phyloP scores from a whole-genome alignment of 371 early-diverging fungal species.

The Apophysomyces trapeziformis region DNA sequence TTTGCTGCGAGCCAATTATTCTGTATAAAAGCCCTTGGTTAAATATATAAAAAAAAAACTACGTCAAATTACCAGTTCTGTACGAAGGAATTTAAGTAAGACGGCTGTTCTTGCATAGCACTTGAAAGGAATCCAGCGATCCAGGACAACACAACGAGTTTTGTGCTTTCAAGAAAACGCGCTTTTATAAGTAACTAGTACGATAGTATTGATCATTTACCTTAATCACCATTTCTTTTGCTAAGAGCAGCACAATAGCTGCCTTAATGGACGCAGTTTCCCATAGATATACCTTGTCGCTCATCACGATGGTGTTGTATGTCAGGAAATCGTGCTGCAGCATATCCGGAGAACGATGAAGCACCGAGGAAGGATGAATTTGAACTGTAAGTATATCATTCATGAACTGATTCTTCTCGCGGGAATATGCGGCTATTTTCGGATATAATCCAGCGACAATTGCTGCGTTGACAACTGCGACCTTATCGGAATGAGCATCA shows the following conservation, averaged over 20 bases:
- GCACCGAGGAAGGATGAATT: conserved; percentile 68
- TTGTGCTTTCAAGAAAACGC: conserved; percentile 53
- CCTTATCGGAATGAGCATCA: conserved; percentile 45
- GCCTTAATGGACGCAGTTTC: conserved; percentile 56
- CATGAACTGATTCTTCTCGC: conserved; percentile 16
- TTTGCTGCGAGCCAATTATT: conserved; percentile 39
- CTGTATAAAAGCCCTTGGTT: conserved; percentile 16
- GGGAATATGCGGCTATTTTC: conserved; percentile 53
- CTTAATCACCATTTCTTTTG: conserved; percentile 58
- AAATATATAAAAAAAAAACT: conserved; percentile 1
- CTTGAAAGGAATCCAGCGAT: conserved; percentile 67
- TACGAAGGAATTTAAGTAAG: conserved; percentile 61
- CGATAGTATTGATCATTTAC: conserved; percentile 30
- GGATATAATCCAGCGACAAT: conserved; percentile 72
- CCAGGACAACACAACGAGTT: conserved; percentile 52
- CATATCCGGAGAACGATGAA: conserved; percentile 36
- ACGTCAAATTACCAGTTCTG: conserved; percentile 47
- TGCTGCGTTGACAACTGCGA: conserved; percentile 68
- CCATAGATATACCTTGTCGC: conserved; percentile 59
- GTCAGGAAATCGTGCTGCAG: conserved; percentile 50
- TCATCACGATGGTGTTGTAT: conserved; percentile 64
- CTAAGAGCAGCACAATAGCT: conserved; percentile 57
- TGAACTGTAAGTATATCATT: conserved; percentile 35
- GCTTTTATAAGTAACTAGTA: background rate
- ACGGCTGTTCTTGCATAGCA: conserved; percentile 70